A percentile compares a stretch with the other conserved stretches of the same genome.
These are phyloP conservation scores for Podosphaera xanthii DNA, from an alignment of 2,329 filamentous ascomycete species.

Conservation along the genomic window DNA sequence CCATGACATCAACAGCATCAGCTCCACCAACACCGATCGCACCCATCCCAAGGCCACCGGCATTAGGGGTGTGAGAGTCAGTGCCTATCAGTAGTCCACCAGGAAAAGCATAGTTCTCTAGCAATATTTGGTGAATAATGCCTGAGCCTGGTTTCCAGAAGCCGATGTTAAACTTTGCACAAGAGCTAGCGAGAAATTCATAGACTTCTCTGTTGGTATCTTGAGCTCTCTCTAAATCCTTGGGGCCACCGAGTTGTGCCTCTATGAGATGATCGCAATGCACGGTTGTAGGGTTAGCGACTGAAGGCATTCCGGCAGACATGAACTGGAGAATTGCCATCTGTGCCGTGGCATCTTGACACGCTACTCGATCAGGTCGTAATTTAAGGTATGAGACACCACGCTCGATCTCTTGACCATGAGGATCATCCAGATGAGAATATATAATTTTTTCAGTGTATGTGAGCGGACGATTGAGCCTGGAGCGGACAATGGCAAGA, in stretches of 20 bases:
- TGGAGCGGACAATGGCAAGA: conserved; percentile 66
- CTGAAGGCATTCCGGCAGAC: conserved; percentile 88
- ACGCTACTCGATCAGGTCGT: conserved; percentile 90
- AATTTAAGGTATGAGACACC: conserved; percentile 91
- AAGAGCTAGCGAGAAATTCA: conserved; percentile 81
- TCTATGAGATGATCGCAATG: conserved; percentile 99
- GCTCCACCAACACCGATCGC: conserved; percentile 93
- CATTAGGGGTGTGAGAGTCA: conserved; percentile 94
- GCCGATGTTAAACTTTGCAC: conserved; percentile 98
- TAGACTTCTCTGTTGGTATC: conserved; percentile 98
- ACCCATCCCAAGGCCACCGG: conserved; percentile 82
- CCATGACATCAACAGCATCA: conserved; percentile 88
- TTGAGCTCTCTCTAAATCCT: conserved; percentile 80
- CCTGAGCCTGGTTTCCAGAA: conserved; percentile 98
- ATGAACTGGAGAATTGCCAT: conserved; percentile 99
- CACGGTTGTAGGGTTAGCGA: conserved; percentile 84
- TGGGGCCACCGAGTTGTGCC: conserved; percentile 75
- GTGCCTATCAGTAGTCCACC: conserved; percentile 95
- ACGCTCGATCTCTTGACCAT: conserved; percentile 88
- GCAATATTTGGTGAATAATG: conserved; percentile 96
- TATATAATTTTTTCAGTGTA: conserved; percentile 98
- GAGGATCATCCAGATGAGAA: conserved; percentile 92
- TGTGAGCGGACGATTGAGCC: conserved; percentile 81
- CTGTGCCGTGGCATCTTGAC: conserved; percentile 97
- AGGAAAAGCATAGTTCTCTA: conserved; percentile 98